phyloP scores from a whole-genome alignment of 2,329 filamentous ascomycete species.

The Aureobasidium sp. region DNA sequence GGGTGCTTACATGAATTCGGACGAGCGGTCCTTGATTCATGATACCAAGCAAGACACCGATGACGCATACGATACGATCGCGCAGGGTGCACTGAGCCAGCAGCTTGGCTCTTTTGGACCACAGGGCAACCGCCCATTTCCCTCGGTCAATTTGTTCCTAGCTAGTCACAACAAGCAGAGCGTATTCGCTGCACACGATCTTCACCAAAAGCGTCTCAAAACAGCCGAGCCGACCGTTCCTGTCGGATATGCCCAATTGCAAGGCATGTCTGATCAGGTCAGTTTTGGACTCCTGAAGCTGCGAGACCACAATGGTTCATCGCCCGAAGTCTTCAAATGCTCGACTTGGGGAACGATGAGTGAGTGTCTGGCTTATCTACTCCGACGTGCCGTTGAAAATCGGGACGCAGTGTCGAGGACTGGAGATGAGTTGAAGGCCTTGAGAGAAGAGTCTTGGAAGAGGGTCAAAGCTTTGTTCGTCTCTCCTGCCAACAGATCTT shows the following conservation, averaged over 20 bases:
- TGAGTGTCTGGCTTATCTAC: slow-evolving; percentile 26
- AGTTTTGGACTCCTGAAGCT: slow-evolving; percentile 20
- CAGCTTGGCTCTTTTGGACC: slow-evolving; percentile 19
- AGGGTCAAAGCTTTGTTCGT: background rate
- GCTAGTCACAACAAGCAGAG: slow-evolving; percentile 25
- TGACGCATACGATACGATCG: slow-evolving; percentile 24
- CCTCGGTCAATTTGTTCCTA: slow-evolving; percentile 22
- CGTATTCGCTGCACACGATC: background rate
- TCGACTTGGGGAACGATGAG: slow-evolving; percentile 25
- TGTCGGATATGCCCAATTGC: slow-evolving; percentile 23
- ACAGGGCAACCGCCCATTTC: slow-evolving; percentile 15
- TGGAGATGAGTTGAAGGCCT: background rate
- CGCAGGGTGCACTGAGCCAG: slow-evolving; percentile 20
- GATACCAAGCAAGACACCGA: slow-evolving; percentile 26
- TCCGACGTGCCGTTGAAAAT: slow-evolving; percentile 25
- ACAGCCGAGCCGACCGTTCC: background rate
- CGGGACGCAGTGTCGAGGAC: slow-evolving; percentile 18
- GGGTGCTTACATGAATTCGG: slow-evolving; percentile 47
- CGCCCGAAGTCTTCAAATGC: slow-evolving; percentile 21
- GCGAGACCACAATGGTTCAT: slow-evolving; percentile 1
- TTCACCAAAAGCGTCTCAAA: background rate
- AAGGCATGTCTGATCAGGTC: slow-evolving; percentile 26
- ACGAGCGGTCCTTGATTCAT: slow-evolving; percentile 29
- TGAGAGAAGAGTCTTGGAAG: background rate
- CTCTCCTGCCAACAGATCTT: too few relatives aligned